These are phyloP conservation scores for Silene noctiflora DNA, from an alignment of 179 eudicot species.

Conservation along the genomic window DNA sequence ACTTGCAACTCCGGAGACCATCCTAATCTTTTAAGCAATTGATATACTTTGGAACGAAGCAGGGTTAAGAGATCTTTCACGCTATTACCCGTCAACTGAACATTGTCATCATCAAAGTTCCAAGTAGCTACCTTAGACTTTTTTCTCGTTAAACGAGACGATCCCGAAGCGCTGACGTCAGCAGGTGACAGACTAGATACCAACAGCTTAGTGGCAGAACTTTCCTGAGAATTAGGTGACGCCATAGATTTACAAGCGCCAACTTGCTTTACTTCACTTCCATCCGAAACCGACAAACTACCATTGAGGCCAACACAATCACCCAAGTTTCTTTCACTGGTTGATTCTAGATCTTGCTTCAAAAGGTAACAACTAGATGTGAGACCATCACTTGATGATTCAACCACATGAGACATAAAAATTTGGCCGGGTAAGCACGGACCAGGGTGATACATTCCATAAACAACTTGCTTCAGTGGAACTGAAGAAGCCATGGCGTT, in stretches of 20 bases:
- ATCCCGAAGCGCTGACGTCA: constrained; percentile 31
- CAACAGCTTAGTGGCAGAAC: constrained; percentile 63
- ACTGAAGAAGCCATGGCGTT: constrained; percentile 36
- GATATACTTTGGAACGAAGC: constrained; percentile 59
- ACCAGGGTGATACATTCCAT: constrained; percentile 36
- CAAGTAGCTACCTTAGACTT: constrained; percentile 38
- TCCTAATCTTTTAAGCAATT: constrained; percentile 62
- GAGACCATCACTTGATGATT: constrained; percentile 60
- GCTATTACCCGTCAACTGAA: constrained; percentile 36
- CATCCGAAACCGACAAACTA: constrained; percentile 42
- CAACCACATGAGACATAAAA: constrained; percentile 68
- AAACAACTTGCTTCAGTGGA: constrained; percentile 41
- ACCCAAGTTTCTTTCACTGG: constrained; percentile 27
- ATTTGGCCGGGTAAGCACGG: constrained; percentile 28
- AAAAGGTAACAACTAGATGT: constrained; percentile 61
- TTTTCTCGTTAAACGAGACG: constrained; percentile 30
- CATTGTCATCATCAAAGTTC: constrained; percentile 38
- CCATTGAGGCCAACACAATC: constrained; percentile 28
- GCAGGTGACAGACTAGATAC: constrained; percentile 29
- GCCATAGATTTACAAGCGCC: constrained; percentile 43
- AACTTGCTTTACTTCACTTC: constrained; percentile 49
- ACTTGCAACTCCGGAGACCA: constrained; percentile 74
- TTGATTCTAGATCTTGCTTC: constrained; percentile 38
- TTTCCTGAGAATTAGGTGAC: constrained; percentile 79
- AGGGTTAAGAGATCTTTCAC: constrained; percentile 58